phyloP scores from a whole-genome alignment of 1,139 yeast genomes.

The Meyerozyma sp. region DNA sequence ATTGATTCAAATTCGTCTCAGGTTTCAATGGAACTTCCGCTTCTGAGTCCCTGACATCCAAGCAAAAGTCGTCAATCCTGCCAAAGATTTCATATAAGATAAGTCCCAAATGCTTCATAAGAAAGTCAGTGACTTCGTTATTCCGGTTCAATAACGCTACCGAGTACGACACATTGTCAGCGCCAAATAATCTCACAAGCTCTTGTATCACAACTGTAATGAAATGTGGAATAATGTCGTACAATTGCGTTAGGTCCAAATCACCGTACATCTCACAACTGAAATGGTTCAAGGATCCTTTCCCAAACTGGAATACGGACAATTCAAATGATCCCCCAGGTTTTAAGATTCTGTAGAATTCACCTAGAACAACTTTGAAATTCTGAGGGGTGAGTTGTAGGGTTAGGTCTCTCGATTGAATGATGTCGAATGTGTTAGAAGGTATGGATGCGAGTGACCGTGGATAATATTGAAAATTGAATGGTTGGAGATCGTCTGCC shows the following conservation, averaged over 20 bases:
- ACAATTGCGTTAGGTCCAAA: slow-evolving; percentile 14
- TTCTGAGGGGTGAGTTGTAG: slow-evolving; percentile 26
- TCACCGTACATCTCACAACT: slow-evolving; percentile 11
- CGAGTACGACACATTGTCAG: slow-evolving; percentile 27
- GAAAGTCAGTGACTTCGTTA: slow-evolving; percentile 28
- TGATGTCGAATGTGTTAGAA: slow-evolving; percentile 27
- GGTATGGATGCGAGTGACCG: slow-evolving; percentile 24
- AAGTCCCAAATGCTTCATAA: slow-evolving; percentile 26
- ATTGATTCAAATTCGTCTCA: slow-evolving; percentile 23
- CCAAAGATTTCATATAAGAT: slow-evolving; percentile 31
- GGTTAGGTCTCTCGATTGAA: slow-evolving; percentile 33
- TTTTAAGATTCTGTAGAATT: slow-evolving; percentile 33
- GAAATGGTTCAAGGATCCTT: neutral
- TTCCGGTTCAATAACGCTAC: slow-evolving; percentile 25
- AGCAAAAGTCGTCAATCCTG: slow-evolving; percentile 26
- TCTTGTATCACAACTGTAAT: slow-evolving; percentile 18
- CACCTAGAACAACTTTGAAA: slow-evolving; percentile 21
- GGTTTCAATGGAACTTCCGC: slow-evolving; percentile 8
- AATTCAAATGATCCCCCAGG: slow-evolving; percentile 32
- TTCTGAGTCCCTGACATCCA: slow-evolving; percentile 13
- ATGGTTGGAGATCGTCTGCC: slow-evolving; percentile 17
- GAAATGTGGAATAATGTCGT: slow-evolving; percentile 24
- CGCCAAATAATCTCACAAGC: slow-evolving; percentile 27
- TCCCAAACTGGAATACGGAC: slow-evolving; percentile 17
- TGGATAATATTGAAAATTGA: slow-evolving; percentile 32